Evolutionary conservation across 768 basidiomycete species (phyloP), one percentile per base, ranked within the genome.

Genomic region (Rhizopogon salebrosus): DNA sequence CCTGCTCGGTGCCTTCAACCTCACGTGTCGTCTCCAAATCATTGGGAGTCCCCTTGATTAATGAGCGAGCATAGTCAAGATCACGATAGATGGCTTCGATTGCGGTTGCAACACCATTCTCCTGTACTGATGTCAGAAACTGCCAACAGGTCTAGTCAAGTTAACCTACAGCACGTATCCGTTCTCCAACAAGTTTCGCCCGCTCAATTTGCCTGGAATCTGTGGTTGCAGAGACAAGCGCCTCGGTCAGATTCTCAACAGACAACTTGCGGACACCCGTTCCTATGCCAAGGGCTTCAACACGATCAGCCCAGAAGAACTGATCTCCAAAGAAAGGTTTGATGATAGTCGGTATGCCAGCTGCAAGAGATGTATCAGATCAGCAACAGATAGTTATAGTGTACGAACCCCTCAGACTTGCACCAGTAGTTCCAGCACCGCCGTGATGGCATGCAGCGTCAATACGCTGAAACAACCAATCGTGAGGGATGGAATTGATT

Each of bases 391-490:
- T 1, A 13, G n/a, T 24, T 11, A 41, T 34, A 37, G 14, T 31
- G 35, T 6, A 64, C 78, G 50, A 55, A 93, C 92, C 93, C 78
- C 93, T 76, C 58, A 97, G 72, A 72, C 91, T 94, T 16, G 95
- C 95, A 8, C 95, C 95, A 1, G 93, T 95, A 2, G 95, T 97
- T 20, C 95, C 95, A 4, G 95, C 93, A 51, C 95, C 95, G 54
- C 95, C 95, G 63, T 99, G 95, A 74, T 99, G 95, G 57, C 95
- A 97, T 16, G 92, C 92, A n/a, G 93, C 95, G 64, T 95, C 90
- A 54, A 99, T 92, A 41, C 85, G 81, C 57, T 79, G 80, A 75
- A 99, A 99, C 45, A 99, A 70, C 95, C 95, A 99, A 66, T 98
- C 92, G 58, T 95, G 94, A 34, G 95, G 94, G 51, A 95, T 80